These are phyloP conservation scores for Pseudonitzschia pungens DNA, from an alignment of 108 stramenopile species.

Conservation along the genomic window DNA sequence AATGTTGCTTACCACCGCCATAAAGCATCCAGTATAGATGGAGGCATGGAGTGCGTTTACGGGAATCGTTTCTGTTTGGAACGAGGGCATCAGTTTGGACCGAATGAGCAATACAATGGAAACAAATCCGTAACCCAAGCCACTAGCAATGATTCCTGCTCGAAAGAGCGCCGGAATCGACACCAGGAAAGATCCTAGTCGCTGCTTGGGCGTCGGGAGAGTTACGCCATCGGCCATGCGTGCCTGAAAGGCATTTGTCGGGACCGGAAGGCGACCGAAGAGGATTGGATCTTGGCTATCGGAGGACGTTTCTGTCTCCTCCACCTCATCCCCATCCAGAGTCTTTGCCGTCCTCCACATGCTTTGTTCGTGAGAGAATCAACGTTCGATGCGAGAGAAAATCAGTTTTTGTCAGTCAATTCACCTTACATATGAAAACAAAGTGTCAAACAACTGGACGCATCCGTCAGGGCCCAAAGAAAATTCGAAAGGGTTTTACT, in stretches of 20 bases:
- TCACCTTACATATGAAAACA: neutral
- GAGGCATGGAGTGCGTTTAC: conserved; percentile 61
- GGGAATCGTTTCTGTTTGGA: conserved; percentile 47
- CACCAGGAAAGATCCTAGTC: conserved; percentile 51
- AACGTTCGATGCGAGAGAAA: neutral
- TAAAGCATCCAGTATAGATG: conserved; percentile 71
- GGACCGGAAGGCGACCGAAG: conserved; percentile 45
- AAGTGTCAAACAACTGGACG: conserved; percentile 19
- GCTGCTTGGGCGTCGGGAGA: conserved; percentile 39
- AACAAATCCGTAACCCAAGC: conserved; percentile 70
- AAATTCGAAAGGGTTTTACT: conserved; percentile 10
- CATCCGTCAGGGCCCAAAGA: conserved; percentile 31
- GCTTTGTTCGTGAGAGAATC: conserved; percentile 17
- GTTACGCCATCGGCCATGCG: conserved; percentile 61
- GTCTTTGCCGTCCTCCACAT: conserved; percentile 77
- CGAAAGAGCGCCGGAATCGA: conserved; percentile 68
- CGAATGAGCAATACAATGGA: conserved; percentile 46
- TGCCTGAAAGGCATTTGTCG: conserved; percentile 78
- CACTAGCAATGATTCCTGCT: conserved; percentile 67
- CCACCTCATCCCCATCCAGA: neutral
- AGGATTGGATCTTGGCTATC: conserved; percentile 25
- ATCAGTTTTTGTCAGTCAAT: neutral
- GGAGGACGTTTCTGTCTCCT: conserved; percentile 8
- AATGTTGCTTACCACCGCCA: conserved; percentile 74
- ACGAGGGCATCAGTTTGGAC: conserved; percentile 44